Evolutionary conservation across 805 yeast genomes (phyloP), one percentile per base, ranked within the genome.

Genomic region (Nakazawaea ernobii): DNA sequence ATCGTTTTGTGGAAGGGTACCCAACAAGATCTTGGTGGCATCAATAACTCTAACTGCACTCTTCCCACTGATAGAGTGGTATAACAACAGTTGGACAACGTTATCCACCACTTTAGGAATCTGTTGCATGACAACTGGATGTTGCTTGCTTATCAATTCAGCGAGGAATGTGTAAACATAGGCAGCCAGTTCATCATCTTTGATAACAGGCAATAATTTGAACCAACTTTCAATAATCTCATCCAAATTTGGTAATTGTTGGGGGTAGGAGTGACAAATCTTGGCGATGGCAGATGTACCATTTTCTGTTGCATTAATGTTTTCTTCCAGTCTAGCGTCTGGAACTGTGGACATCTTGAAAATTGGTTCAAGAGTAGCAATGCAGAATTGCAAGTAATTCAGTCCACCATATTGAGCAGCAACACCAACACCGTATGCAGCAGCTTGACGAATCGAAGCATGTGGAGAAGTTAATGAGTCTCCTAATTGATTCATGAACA

Each of bases 141-240:
- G 90, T 45, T 78, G 75, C 45, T 73, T 74, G 43, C 82, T 83
- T 37, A 90, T 83, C 58, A 91, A 70, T 51, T 84, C 85, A 8
- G 82, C 69, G 53, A 91, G 70, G 61, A 88, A 91, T 55, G 75
- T 73, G 67, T 89, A 94, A 15, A 88, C 81, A 63, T 75, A 88
- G 13, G 89, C 81, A 4, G 97, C 97, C 4, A 95, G 95, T 55
- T 86, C 94, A 37, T 81, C 85, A 62, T 94, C 97, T 55, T 80
- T 85, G 20, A 82, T 66, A 37, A 92, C 77, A 20, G 98, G 99
- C 54, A 94, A 76, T 9, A 88, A 75, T 52, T 75, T 74, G 45
- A 94, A 69, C 98, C 98, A 94, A 51, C 77, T 84, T 29, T 73
- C 75, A 42, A 87, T 69, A 26, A 86, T 77, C 26, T 75, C 71